These are phyloP conservation scores for Neurospora sp. DNA, from an alignment of 495 filamentous ascomycete species.

Conservation along the genomic window DNA sequence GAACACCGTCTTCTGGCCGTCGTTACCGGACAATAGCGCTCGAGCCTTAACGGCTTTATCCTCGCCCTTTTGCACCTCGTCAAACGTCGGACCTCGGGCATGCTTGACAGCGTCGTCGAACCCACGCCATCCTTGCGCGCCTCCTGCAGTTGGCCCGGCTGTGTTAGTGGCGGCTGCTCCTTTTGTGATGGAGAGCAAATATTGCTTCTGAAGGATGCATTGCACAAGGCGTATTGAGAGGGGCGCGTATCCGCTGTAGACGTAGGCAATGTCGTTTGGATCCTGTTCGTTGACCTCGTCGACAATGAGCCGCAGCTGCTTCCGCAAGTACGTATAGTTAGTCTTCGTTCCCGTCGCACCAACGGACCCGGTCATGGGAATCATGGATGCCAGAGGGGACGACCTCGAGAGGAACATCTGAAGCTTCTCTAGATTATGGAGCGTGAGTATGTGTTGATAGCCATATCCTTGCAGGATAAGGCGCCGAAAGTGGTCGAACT, in stretches of 20 bases:
- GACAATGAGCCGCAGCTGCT: slow-evolving; percentile 76
- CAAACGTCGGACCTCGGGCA: slow-evolving; percentile 77
- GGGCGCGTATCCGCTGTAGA: slow-evolving; percentile 94
- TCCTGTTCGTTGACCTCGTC: slow-evolving; percentile 96
- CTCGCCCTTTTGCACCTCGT: slow-evolving; percentile 85
- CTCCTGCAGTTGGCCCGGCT: slow-evolving; percentile 40
- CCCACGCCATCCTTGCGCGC: slow-evolving; percentile 74
- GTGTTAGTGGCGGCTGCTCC: slow-evolving; percentile 41
- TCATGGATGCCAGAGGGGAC: slow-evolving; percentile 59
- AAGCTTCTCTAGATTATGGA: slow-evolving; percentile 83
- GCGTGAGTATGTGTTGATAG: slow-evolving; percentile 84
- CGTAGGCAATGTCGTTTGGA: slow-evolving; percentile 94
- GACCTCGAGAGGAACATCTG: slow-evolving; percentile 66
- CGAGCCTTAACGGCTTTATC: slow-evolving; percentile 88
- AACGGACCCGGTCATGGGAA: slow-evolving; percentile 50
- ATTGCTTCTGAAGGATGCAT: slow-evolving; percentile 83
- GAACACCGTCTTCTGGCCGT: slow-evolving; percentile 72
- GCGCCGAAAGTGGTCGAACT: slow-evolving; percentile 81
- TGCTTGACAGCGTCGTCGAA: slow-evolving; percentile 86
- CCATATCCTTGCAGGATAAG: slow-evolving; percentile 88
- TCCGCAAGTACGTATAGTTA: slow-evolving; percentile 81
- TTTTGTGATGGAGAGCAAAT: slow-evolving; percentile 58
- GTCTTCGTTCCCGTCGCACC: slow-evolving; percentile 58
- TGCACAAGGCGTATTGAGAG: slow-evolving; percentile 92
- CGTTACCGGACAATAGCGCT: slow-evolving; percentile 64